Percentiles rank a stretch among this genome's conserved stretches.
Conservation (phyloP, 139 green algal genomes). For the Auxenochlorella protothecoides region DNA sequence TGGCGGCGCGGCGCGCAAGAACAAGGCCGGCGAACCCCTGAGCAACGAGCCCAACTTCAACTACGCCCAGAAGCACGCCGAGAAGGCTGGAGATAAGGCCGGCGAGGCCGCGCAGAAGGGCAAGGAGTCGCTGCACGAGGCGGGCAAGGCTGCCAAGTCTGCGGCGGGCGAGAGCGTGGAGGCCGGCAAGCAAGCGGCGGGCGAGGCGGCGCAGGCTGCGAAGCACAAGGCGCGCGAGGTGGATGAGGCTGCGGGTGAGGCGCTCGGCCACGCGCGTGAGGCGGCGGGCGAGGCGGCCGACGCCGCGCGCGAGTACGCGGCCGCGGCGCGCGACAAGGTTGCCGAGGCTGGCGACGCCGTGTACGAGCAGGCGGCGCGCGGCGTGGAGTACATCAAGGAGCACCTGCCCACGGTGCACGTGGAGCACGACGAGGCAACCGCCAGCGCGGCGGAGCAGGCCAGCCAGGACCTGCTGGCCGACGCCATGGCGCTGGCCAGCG, state of each 20-base stretch:
- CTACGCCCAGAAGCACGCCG: background rate
- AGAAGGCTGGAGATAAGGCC: background rate
- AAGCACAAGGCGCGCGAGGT: constrained; percentile 3
- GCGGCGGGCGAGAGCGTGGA: background rate
- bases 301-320: background rate
- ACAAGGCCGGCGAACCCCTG: too few relatives aligned
- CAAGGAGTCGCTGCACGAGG: constrained; percentile 8
- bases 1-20: too few relatives aligned
- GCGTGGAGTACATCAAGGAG: constrained; percentile 12
- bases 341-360: background rate
- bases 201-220: background rate
- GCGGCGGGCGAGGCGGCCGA: background rate
- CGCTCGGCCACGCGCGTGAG: background rate
- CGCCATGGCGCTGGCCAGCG: constrained; percentile 3
- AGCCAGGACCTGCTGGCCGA: constrained; percentile 5
- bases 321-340: constrained; percentile 5
- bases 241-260: background rate
- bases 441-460: constrained; percentile 3
- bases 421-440: constrained; percentile 1
- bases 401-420: constrained; percentile 10
- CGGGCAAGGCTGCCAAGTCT: background rate
- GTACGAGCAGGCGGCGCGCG: background rate
- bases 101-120: background rate
- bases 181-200: background rate
- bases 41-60: too few relatives aligned